Evolutionary conservation across 2,329 filamentous ascomycete species (phyloP).

Genomic region (Colletotrichum gloeosporioides): DNA sequence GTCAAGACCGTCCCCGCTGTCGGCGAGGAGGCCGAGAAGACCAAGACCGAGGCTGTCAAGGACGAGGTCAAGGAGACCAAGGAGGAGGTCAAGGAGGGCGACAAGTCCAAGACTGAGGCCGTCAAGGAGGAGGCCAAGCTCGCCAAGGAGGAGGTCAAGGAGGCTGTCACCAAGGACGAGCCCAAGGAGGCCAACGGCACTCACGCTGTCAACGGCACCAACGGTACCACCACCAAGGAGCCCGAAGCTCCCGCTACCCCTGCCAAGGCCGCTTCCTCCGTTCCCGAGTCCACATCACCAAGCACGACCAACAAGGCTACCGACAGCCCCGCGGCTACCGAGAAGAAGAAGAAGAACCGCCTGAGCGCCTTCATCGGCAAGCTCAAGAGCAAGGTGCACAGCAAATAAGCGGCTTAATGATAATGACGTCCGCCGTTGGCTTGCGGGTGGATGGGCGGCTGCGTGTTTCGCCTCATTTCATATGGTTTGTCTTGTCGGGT

Average conservation of each 20-base stretch:
- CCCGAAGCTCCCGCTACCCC: conserved; percentile 15
- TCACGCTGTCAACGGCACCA: conserved; percentile 21
- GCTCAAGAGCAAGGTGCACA: conserved; percentile 53
- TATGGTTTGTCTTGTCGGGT: conserved; percentile 44
- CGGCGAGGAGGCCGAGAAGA: conserved; percentile 30
- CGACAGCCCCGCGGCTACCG: conserved; percentile 30
- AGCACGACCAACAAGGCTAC: conserved; percentile 32
- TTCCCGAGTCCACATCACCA: conserved; percentile 22
- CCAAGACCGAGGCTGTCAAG: conserved; percentile 29
- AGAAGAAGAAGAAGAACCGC: conserved; percentile 72
- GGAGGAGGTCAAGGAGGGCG: conserved; percentile 11
- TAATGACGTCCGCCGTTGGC: conserved; percentile 14
- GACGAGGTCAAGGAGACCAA: conserved; percentile 23
- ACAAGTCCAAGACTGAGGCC: conserved; percentile 22
- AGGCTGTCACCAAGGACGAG: conserved; percentile 15
- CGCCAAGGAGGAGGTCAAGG: conserved; percentile 23
- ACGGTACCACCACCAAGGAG: conserved; percentile 16
- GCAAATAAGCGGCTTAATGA: conserved; percentile 22
- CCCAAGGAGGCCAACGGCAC: conserved; percentile 12
- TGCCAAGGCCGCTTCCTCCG: conserved; percentile 19
- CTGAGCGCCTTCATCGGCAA: conserved; percentile 67
- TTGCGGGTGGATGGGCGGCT: conserved; percentile 32
- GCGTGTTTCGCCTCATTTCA: conserved; percentile 35
- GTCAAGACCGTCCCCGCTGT: conserved; percentile 50
- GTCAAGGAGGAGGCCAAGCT: conserved; percentile 23